These are phyloP conservation scores for Miscanthus sacchariflorus DNA, from an alignment of 202 grass and related monocot genomes.

Conservation along the genomic window DNA sequence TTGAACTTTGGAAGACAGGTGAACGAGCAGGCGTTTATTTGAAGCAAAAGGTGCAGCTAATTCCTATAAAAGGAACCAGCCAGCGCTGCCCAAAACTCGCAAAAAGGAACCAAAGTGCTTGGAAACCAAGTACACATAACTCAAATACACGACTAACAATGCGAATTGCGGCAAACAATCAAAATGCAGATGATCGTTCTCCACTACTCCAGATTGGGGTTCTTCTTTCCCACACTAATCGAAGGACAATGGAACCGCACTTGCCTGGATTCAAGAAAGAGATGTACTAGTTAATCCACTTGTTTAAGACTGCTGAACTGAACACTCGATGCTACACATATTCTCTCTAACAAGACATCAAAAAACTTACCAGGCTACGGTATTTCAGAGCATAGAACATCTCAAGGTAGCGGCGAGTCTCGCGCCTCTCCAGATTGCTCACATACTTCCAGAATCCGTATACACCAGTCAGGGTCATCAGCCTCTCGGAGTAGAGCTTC, in stretches of 20 bases:
- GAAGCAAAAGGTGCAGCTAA: constrained; percentile 29
- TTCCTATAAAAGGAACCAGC: constrained; percentile 27
- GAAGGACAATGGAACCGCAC: constrained; percentile 53
- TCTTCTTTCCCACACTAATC: constrained; percentile 20
- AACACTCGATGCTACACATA: background rate
- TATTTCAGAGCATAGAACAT: constrained; percentile 97
- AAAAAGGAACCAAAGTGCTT: constrained; percentile 2
- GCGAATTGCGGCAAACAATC: constrained; percentile 32
- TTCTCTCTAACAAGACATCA: background rate
- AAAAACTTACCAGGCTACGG: constrained; percentile 70
- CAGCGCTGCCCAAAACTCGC: constrained; percentile 20
- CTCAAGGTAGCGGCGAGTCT: constrained; percentile 90
- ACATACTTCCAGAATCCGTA: constrained; percentile 98
- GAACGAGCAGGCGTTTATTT: constrained; percentile 44
- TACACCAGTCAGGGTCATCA: constrained; percentile 93
- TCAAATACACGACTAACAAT: constrained; percentile 27
- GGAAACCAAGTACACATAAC: constrained; percentile 25
- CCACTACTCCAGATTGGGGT: background rate
- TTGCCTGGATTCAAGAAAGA: constrained; percentile 44
- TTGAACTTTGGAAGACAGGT: constrained; percentile 27
- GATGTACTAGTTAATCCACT: background rate
- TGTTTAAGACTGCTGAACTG: background rate
- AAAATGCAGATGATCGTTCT: background rate
- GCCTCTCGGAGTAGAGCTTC: constrained; percentile 97
- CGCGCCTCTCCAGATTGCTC: constrained; percentile 85